Conservation (phyloP, 2,329 filamentous ascomycete genomes). For the Calonectria pteridis region DNA sequence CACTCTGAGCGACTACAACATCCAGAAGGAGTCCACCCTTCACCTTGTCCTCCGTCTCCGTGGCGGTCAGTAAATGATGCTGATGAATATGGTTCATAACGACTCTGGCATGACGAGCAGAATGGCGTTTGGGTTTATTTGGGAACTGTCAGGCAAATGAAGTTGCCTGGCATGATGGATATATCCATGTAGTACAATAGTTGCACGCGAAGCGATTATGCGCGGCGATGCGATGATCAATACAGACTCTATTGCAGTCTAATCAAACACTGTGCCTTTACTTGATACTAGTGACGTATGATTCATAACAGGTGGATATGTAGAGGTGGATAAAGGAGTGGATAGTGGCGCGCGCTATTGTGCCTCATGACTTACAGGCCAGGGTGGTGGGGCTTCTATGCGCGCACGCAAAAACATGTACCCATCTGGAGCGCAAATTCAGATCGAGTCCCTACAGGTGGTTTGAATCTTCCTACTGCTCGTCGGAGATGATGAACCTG, state of each 20-base stretch:
- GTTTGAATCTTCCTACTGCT: not conserved
- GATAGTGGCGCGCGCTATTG: conserved; percentile 27
- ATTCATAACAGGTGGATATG: conserved; percentile 20
- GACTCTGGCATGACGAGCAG: conserved; percentile 78
- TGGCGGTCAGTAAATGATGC: conserved; percentile 69
- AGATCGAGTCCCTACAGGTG: not conserved
- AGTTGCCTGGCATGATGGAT: conserved; percentile 33
- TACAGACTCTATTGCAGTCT: conserved; percentile 41
- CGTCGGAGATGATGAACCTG: conserved; percentile 34
- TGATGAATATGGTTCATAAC: conserved; percentile 67
- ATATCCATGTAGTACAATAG: conserved; percentile 38
- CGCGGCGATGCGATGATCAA: conserved; percentile 29
- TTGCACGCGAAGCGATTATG: conserved; percentile 20
- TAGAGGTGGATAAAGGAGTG: conserved; percentile 22
- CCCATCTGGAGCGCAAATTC: not conserved
- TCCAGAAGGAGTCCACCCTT: conserved; percentile 92
- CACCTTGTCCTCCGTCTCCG: conserved; percentile 92
- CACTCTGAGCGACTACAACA: conserved; percentile 93
- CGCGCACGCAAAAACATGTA: conserved; percentile 1
- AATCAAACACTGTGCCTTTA: not conserved
- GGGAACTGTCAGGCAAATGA: conserved; percentile 32
- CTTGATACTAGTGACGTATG: conserved; percentile 7
- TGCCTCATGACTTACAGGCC: conserved; percentile 12
- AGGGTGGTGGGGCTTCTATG: conserved; percentile 7
- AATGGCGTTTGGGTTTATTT: conserved; percentile 43